Percentiles rank a stretch among this genome's conserved stretches.
Conservation (phyloP, 495 filamentous ascomycete species). For the Annulohypoxylon moriforme region DNA sequence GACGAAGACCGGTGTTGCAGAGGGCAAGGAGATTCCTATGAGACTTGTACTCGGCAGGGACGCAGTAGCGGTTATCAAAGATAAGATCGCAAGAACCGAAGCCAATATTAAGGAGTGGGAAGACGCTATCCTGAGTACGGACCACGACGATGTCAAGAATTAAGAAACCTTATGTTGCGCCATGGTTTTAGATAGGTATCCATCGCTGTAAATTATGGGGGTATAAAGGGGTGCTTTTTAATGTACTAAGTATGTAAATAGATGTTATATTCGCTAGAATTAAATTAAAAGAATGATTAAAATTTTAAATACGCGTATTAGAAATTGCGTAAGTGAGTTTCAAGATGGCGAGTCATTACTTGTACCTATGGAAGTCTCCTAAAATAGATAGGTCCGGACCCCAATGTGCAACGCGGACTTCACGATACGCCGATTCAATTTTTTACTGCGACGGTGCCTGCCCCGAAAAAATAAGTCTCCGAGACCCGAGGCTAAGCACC, state of each 20-base stretch:
- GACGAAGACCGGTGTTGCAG: slow-evolving; percentile 52
- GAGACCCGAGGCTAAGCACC: not conserved
- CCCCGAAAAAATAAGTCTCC: not conserved
- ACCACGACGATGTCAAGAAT: slow-evolving; percentile 32
- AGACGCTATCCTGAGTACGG: slow-evolving; percentile 45
- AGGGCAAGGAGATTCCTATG: slow-evolving; percentile 49
- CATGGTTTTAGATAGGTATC: too few species aligned
- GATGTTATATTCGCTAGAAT: not conserved
- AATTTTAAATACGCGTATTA: not conserved
- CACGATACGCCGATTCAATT: not conserved
- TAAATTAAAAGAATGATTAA: not conserved
- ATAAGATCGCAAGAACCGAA: slow-evolving; percentile 49
- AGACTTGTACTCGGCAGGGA: slow-evolving; percentile 52
- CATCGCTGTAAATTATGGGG: not conserved
- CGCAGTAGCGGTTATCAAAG: slow-evolving; percentile 41
- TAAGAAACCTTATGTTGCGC: not conserved
- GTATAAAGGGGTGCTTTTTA: not conserved
- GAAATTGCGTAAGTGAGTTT: too few species aligned
- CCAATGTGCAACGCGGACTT: not conserved
- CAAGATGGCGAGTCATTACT: not conserved
- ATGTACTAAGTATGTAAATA: too few species aligned
- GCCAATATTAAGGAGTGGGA: slow-evolving; percentile 52
- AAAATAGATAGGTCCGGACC: not conserved
- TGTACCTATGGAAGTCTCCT: not conserved
- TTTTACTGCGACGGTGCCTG: not conserved